Evolutionary conservation across 768 basidiomycete genomes (phyloP), one percentile per base, ranked within the genome.

Genomic region (Tephrocybe rancida): DNA sequence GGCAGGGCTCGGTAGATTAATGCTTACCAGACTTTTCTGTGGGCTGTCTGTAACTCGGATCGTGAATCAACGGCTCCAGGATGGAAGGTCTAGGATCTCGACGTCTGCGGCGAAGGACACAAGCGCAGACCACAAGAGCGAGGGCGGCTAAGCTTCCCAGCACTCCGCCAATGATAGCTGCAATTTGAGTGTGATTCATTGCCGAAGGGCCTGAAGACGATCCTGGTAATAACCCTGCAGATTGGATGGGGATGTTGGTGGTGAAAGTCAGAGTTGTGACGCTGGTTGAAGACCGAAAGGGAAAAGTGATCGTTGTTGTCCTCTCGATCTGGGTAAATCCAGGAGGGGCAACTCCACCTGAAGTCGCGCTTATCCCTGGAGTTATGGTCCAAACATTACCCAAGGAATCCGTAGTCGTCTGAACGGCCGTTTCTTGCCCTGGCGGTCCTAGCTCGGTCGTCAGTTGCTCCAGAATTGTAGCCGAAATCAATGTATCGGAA

Each of bases 251-350:
- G 35, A 56, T 24, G 11, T 39, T 8, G 3, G 49, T 52, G n/a
- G 44, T 47, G 39, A 30, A 56, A 21, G 50, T 51, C 7, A 46
- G 5, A 13, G 55, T 56, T 16, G 21, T 3, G 38, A 43, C n/a
- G 11, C 30, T 45, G 7, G 37, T 46, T 30, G 50, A 48, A 10
- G 55, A 56, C n/a, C n/a, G 50, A 5, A 45, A 18, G 22, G 16
- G 9, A n/a, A 56, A 42, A 2, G 55, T 56, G 3, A 52, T 32
- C 16, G 55, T 56, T 13, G 44, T 56, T 2, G 55, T 52, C 34
- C 50, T 21, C 21, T 39, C 30, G 1, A 56, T 25, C 16, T 46
- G 30, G 3, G 55, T 55, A 21, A 51, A 50, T 42, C 44, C 50
- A 9, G 30, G 19, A 9, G 50, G n/a, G 11, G 24, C 5, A 24